These are phyloP conservation scores for Cetraspora pellucida DNA, from an alignment of 192 early-diverging fungal species.

Conservation along the genomic window DNA sequence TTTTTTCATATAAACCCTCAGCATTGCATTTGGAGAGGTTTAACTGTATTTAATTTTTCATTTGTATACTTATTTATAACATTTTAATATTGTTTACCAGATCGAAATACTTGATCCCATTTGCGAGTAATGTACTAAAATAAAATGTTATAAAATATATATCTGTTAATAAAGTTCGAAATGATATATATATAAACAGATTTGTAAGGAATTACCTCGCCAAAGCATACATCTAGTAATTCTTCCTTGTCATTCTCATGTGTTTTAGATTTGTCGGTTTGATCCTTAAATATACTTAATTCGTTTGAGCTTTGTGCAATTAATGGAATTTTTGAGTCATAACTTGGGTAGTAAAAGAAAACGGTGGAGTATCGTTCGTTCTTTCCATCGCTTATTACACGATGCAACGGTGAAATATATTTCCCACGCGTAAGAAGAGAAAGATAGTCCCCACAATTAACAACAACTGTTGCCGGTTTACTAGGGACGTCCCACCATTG, in stretches of 20 bases:
- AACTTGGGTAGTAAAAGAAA: constrained; percentile 67
- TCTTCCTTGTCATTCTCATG: neutral
- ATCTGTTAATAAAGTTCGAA: neutral
- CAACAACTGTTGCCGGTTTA: constrained; percentile 50
- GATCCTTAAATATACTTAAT: constrained; percentile 26
- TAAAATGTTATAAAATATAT: neutral
- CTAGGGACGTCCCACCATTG: constrained; percentile 55
- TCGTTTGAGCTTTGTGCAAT: constrained; percentile 36
- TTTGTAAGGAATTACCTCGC: neutral
- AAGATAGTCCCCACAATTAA: constrained; percentile 68
- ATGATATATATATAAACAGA: too few relatives aligned
- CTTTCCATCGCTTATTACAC: constrained; percentile 53
- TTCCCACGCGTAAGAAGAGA: constrained; percentile 56
- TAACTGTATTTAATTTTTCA: too few relatives aligned
- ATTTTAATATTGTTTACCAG: too few relatives aligned
- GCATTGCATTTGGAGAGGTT: too few relatives aligned
- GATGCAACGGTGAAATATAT: constrained; percentile 56
- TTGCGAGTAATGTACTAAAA: constrained; percentile 23
- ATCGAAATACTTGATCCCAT: constrained; percentile 29
- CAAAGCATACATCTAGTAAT: neutral
- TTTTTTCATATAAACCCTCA: too few relatives aligned
- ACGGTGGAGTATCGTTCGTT: constrained; percentile 56
- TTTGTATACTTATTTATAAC: too few relatives aligned
- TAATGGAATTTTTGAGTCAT: constrained; percentile 50
- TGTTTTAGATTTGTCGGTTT: neutral